Conservation (phyloP, 139 green algal genomes). For the Chlamydomonas eustigma region DNA sequence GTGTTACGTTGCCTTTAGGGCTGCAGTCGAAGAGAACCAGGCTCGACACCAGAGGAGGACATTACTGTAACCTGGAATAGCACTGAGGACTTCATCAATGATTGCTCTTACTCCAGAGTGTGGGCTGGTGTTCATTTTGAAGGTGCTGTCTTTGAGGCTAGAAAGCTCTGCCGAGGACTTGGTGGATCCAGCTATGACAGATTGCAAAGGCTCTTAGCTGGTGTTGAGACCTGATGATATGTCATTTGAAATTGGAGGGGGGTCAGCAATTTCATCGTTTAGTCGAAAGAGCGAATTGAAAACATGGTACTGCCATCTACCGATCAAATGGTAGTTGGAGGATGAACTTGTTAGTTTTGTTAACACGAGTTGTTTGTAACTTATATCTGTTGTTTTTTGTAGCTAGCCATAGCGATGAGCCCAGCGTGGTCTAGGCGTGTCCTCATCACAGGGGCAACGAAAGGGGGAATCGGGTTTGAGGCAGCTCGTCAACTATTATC, state of each 20-base stretch:
- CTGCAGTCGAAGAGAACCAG: not conserved
- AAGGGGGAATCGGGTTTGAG: conserved; percentile 20
- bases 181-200: not conserved
- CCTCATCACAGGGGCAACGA: conserved; percentile 19
- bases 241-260: too few species aligned
- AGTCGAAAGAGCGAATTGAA: too few species aligned
- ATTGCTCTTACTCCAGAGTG: not conserved
- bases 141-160: not conserved
- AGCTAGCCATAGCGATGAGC: too few species aligned
- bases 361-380: too few species aligned
- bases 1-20: too few species aligned
- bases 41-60: not conserved
- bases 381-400: too few species aligned
- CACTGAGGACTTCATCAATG: conserved; percentile 7
- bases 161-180: not conserved
- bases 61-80: conserved; percentile 2
- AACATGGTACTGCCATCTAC: too few species aligned
- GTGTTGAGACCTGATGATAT: not conserved
- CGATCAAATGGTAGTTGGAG: too few species aligned
- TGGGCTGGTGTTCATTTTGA: not conserved
- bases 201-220: not conserved
- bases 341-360: too few species aligned
- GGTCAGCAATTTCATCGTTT: too few species aligned
- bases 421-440: conserved; percentile 10
- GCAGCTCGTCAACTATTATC: conserved; percentile 12